Base-by-base conservation (phyloP, 768 basidiomycete species). In the Mycena capillaripes region DNA sequence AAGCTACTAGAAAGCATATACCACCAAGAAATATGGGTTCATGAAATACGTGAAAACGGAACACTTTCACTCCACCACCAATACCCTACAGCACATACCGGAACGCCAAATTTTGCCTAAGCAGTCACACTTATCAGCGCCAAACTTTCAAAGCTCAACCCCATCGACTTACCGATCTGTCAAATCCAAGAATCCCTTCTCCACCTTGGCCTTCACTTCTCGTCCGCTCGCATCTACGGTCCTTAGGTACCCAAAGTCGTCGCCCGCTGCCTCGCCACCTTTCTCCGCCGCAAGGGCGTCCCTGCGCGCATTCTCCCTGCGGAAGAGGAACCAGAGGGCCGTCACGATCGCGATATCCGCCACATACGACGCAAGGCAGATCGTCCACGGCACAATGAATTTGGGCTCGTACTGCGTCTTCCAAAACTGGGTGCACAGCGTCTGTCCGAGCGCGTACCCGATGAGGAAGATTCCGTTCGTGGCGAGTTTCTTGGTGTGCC, bases 381-480 rank as follows among this genome's bases (percentile, higher is more conserved):
- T 52, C 27, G 50, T 52, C 27, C 50, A 52, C 50, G 50, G 50
- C 50, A 52, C 50, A 52, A 52, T 29, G 50, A 52, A 52, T 52
- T 52, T 52, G 27, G 50, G 50, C 50, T 52, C 50, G 50, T 52
- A 52, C 50, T 52, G 50, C 27, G 50, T 14, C 50, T 52, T 52
- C 50, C 50, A 52, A 52, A 52, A 52, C 50, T 52, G 50, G 50
- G 50, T 52, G 50, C 50, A 52, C 27, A 52, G 50, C 50, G 50
- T 52, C 50, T 52, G 50, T 52, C 50, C 50, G 50, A 52, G 50
- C 25, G 27, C 50, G 27, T 52, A 52, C 25, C 50, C 50, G 50
- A 52, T 52, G 50, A 52, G 50, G 27, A 52, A 52, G 50, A 52
- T 52, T 27, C 50, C 50, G 50, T 52, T 52, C 27, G 50, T 52